Evolutionary conservation across 257 asterid species (phyloP).

Genomic region (Linderniella brevidens): DNA sequence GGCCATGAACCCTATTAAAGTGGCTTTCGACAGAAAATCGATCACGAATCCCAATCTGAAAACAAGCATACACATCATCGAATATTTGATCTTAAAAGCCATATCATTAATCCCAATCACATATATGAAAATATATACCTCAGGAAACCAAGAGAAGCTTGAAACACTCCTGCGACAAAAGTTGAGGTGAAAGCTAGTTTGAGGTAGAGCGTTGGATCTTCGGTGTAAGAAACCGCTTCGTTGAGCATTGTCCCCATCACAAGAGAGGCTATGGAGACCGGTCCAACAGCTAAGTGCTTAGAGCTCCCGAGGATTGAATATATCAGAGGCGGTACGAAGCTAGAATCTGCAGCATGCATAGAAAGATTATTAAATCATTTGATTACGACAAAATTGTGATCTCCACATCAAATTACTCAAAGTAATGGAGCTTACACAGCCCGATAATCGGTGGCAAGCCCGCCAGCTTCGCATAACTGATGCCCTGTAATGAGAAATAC

Average conservation of each 20-base stretch:
- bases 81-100: too few relatives aligned
- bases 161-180: conserved; percentile 80
- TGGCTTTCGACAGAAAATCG: conserved; percentile 91
- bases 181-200: conserved; percentile 87
- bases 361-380: not conserved
- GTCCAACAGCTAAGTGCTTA: conserved; percentile 77
- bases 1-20: conserved; percentile 88
- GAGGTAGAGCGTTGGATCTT: conserved; percentile 31
- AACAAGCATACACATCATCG: too few relatives aligned
- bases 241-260: conserved; percentile 55
- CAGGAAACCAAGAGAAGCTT: conserved; percentile 62
- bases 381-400: too few relatives aligned
- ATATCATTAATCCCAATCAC: too few relatives aligned
- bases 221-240: conserved; percentile 43
- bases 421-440: conserved; percentile 30
- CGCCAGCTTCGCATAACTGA: conserved; percentile 78
- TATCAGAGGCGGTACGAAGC: conserved; percentile 78
- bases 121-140: conserved; percentile 43
- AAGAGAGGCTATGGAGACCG: conserved; percentile 82
- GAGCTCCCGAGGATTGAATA: conserved; percentile 94
- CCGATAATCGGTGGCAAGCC: conserved; percentile 85
- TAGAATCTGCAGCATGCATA: conserved; percentile 28
- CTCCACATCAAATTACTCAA: not conserved
- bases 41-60: conserved; percentile 41
- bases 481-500: conserved; percentile 31